Conservation (phyloP, 2,329 filamentous ascomycete species). For the Nannizziopsis arthrosporioides region DNA sequence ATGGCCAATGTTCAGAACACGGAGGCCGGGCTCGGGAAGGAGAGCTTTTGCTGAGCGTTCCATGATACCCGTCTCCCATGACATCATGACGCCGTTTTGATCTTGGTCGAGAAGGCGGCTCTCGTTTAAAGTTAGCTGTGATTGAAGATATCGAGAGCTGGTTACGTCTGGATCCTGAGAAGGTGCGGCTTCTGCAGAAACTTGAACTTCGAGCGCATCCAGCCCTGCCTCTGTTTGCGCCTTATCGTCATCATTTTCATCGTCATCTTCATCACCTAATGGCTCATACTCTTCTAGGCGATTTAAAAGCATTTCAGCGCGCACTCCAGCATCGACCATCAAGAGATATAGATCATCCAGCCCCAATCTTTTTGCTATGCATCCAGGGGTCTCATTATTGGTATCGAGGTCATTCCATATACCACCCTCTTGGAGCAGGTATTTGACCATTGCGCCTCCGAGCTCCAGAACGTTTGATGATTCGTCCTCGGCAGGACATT, state of each 20-base stretch:
- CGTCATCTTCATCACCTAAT: conserved; percentile 42
- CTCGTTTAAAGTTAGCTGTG: conserved; percentile 51
- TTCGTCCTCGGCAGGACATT: conserved; percentile 17
- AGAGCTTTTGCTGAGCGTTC: conserved; percentile 59
- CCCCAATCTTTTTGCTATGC: conserved; percentile 61
- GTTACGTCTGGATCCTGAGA: conserved; percentile 38
- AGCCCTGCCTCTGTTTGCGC: conserved; percentile 8
- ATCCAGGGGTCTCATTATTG: conserved; percentile 82
- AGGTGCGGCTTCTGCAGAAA: conserved; percentile 5
- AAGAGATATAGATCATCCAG: conserved; percentile 62
- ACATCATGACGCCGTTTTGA: conserved; percentile 86
- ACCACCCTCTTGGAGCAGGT: conserved; percentile 74
- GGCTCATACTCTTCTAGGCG: conserved; percentile 71
- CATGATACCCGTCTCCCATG: conserved; percentile 85
- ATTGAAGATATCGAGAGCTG: conserved; percentile 57
- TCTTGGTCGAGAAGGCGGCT: conserved; percentile 60
- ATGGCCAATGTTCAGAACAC: conserved; percentile 75
- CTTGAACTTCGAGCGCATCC: conserved; percentile 9
- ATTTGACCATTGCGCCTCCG: conserved; percentile 56
- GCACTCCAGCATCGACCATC: conserved; percentile 79
- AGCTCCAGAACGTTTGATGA: conserved; percentile 39
- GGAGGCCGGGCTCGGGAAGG: conserved; percentile 49
- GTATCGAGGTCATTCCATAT: conserved; percentile 95
- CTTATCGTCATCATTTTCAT: conserved; percentile 26
- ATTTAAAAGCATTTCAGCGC: conserved; percentile 76